These are phyloP conservation scores for Chalciporus sphaerocephalus DNA, from an alignment of 768 basidiomycete genomes.

Conservation along the genomic window DNA sequence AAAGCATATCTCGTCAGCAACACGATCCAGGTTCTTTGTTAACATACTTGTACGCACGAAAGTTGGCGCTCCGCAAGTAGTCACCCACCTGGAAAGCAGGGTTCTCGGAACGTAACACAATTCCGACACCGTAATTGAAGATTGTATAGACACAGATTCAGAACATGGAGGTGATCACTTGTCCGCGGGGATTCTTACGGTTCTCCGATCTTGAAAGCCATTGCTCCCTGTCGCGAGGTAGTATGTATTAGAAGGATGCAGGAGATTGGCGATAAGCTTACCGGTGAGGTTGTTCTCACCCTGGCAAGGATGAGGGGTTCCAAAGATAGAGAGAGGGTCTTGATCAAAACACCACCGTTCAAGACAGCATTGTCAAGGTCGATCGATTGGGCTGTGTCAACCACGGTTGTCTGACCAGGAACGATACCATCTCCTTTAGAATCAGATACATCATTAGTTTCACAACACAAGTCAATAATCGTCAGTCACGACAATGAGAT, in stretches of 20 bases:
- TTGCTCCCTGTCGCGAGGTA: no score
- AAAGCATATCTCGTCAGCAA: no score
- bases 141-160: constrained; percentile 20
- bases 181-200: background rate
- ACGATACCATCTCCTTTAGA: background rate
- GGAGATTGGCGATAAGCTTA: background rate
- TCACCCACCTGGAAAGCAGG: constrained; percentile 36
- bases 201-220: constrained; percentile 6
- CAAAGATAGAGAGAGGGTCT: background rate
- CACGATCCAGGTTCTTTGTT: no score
- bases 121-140: background rate
- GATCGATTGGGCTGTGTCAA: background rate
- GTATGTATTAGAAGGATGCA: no score
- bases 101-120: constrained; percentile 45
- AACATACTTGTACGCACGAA: background rate
- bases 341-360: background rate
- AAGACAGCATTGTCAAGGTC: background rate
- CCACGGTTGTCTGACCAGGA: background rate
- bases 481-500: no score
- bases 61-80: constrained; percentile 34
- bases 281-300: background rate
- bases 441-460: background rate
- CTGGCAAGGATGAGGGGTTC: background rate
- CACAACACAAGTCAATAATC: no score
- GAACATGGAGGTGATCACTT: no score